Evolutionary conservation across 2,329 filamentous ascomycete genomes (phyloP).

Genomic region (Ophioceras dolichostomum): DNA sequence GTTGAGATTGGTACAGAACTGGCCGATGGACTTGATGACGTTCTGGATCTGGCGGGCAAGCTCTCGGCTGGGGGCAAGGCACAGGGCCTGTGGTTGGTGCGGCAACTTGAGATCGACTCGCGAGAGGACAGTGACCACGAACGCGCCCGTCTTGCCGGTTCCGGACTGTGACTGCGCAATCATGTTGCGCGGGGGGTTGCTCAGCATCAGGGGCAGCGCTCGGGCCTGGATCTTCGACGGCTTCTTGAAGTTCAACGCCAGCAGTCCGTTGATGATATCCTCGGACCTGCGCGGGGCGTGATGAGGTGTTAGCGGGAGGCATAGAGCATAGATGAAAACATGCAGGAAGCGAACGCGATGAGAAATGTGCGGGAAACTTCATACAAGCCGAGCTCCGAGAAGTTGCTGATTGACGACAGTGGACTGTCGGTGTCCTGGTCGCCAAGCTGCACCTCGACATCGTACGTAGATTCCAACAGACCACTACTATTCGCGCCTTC

Average conservation of each 20-base stretch:
- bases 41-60: constrained; percentile 87
- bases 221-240: constrained; percentile 97
- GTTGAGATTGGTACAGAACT: constrained; percentile 64
- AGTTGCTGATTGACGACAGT: constrained; percentile 71
- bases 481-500: constrained; percentile 30
- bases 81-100: constrained; percentile 68
- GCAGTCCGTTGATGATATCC: constrained; percentile 61
- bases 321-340: neutral
- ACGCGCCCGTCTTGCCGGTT: constrained; percentile 95
- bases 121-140: constrained; percentile 82
- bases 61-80: constrained; percentile 86
- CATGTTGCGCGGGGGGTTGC: constrained; percentile 81
- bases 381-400: constrained; percentile 77
- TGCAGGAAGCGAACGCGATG: constrained; percentile 1
- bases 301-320: too few species aligned
- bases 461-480: constrained; percentile 62
- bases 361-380: constrained; percentile 21
- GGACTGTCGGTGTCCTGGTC: constrained; percentile 82
- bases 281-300: constrained; percentile 30
- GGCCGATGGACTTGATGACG: constrained; percentile 73
- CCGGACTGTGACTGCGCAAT: constrained; percentile 99
- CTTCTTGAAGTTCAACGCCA: constrained; percentile 77
- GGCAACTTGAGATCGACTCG: constrained; percentile 65
- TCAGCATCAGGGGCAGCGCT: constrained; percentile 78
- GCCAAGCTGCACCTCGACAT: constrained; percentile 85